Evolutionary conservation across 2,329 filamentous ascomycete species (phyloP).

Genomic region (Stagonosporopsis cucurbitacearum): DNA sequence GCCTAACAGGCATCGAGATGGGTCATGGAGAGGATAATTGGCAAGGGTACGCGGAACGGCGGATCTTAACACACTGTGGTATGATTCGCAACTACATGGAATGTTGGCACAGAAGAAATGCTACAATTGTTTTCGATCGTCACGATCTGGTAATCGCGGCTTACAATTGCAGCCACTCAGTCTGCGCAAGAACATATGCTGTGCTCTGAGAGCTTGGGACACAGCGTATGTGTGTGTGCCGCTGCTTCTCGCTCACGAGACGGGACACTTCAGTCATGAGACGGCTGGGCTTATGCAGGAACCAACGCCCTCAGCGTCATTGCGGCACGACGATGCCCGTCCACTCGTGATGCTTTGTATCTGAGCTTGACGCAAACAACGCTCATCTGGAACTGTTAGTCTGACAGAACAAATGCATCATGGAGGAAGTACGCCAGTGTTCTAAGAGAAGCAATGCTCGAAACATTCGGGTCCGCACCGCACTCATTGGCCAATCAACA

Average conservation of each 20-base stretch:
- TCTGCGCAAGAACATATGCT: background rate
- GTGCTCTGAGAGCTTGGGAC: background rate
- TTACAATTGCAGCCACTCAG: background rate
- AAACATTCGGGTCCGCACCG: background rate
- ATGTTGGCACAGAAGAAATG: background rate
- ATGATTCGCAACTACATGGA: background rate
- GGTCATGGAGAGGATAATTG: background rate
- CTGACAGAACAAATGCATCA: too few relatives aligned
- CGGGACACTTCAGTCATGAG: background rate
- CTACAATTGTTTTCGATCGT: background rate
- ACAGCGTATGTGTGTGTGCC: too few relatives aligned
- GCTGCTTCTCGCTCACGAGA: background rate
- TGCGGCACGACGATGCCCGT: background rate
- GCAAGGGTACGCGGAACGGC: constrained; percentile 4
- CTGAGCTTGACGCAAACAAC: too few relatives aligned
- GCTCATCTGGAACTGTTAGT: too few relatives aligned
- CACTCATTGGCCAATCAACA: background rate
- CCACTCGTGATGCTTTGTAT: background rate
- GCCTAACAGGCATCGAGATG: constrained; percentile 5
- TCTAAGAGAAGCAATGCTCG: too few relatives aligned
- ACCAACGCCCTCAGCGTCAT: background rate
- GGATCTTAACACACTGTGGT: background rate
- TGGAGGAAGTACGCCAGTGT: too few relatives aligned
- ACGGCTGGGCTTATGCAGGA: constrained; percentile 8
- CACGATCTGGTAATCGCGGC: background rate